phyloP scores from a whole-genome alignment of 108 stramenopile species.

The Skeletonema tropicum region DNA sequence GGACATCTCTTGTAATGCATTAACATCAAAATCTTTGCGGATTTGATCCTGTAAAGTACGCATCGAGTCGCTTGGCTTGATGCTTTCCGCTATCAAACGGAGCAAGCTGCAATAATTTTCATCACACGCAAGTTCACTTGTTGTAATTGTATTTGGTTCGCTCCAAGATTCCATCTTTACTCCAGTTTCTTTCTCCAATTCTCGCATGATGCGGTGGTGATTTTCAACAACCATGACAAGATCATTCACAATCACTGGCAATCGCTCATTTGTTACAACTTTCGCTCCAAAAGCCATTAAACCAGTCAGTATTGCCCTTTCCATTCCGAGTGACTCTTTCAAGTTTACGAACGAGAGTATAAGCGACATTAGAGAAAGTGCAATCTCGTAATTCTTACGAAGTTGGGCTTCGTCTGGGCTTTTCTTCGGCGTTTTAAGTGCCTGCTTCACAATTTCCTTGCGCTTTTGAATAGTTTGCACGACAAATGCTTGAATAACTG shows the following conservation, averaged over 20 bases:
- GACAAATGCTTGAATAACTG: slow-evolving; percentile 20
- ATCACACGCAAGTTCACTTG: slow-evolving; percentile 9
- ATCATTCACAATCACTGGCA: slow-evolving; percentile 56
- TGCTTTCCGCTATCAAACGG: slow-evolving; percentile 37
- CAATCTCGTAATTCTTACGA: slow-evolving; percentile 18
- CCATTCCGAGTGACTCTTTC: slow-evolving; percentile 75
- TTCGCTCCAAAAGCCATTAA: slow-evolving; percentile 42
- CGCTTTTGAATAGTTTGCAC: slow-evolving; percentile 11
- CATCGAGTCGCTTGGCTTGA: slow-evolving; percentile 41
- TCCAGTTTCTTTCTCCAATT: slow-evolving; percentile 45
- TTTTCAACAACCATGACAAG: slow-evolving; percentile 75
- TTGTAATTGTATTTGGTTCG: background rate
- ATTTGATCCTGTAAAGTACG: slow-evolving; percentile 42
- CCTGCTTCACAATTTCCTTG: background rate
- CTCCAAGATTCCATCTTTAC: background rate
- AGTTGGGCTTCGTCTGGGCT: slow-evolving; percentile 2
- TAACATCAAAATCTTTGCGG: slow-evolving; percentile 31
- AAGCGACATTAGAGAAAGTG: slow-evolving; percentile 46
- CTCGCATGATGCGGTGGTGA: slow-evolving; percentile 55
- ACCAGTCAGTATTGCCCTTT: slow-evolving; percentile 62
- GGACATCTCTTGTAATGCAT: slow-evolving; percentile 50
- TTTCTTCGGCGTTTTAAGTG: background rate
- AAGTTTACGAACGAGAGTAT: slow-evolving; percentile 60
- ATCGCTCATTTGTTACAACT: background rate
- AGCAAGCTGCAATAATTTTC: slow-evolving; percentile 33